Conservation (phyloP, 225 moss, liverwort and hornwort species). For the Rhytidiadelphus loreus region DNA sequence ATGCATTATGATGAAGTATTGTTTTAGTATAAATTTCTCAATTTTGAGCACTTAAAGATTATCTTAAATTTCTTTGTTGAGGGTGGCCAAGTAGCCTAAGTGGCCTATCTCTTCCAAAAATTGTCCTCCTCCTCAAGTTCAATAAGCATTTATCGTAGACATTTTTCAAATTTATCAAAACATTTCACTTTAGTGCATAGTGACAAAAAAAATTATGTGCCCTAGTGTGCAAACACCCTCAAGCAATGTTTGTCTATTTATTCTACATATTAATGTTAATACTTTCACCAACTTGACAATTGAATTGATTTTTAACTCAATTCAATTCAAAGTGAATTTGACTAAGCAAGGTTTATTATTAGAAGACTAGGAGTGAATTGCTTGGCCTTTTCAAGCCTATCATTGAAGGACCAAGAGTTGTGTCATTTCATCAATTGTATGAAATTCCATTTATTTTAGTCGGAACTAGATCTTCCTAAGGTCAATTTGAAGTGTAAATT, state of each 20-base stretch:
- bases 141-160: neutral
- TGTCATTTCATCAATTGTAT: neutral
- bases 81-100: neutral
- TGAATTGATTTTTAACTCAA: no score
- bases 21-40: neutral
- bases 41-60: neutral
- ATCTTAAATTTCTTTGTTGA: neutral
- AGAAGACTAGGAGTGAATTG: no score
- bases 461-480: accelerated
- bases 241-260: neutral
- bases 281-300: neutral
- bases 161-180: neutral
- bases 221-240: neutral
- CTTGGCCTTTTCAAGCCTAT: neutral
- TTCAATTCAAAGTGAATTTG: neutral
- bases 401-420: neutral
- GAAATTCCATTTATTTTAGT: neutral
- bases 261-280: neutral
- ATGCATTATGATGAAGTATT: neutral
- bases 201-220: no score
- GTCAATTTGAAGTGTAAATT: neutral
- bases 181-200: accelerated
- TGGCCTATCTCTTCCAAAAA: neutral
- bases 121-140: neutral
- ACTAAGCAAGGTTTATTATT: neutral